phyloP scores from a whole-genome alignment of 139 green algal genomes.

The Dunaliella sp. region DNA sequence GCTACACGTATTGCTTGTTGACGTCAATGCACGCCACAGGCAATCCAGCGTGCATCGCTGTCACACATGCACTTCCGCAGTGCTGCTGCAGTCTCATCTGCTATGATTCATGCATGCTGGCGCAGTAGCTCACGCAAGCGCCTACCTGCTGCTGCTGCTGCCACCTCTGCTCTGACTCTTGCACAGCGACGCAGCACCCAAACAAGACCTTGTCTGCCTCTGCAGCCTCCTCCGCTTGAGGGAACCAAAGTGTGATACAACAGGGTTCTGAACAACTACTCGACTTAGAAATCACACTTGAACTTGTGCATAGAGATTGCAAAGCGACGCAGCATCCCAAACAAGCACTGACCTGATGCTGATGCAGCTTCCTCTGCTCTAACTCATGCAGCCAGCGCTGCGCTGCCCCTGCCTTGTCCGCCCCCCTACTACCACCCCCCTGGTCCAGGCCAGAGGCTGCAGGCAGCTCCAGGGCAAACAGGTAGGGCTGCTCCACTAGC shows the following conservation, averaged over 20 bases:
- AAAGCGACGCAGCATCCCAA: neutral
- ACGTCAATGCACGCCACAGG: neutral
- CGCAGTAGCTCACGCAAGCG: neutral
- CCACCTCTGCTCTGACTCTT: neutral
- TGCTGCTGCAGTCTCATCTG: neutral
- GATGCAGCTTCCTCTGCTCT: neutral
- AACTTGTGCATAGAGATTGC: neutral
- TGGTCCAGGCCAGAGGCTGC: neutral
- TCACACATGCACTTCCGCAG: neutral
- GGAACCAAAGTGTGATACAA: neutral
- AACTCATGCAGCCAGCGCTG: neutral
- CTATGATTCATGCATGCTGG: neutral
- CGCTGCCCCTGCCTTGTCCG: too few relatives aligned
- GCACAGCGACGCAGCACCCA: neutral
- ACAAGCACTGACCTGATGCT: neutral
- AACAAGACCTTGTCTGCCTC: neutral
- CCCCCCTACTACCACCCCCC: neutral
- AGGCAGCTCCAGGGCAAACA: slow-evolving; percentile 30
- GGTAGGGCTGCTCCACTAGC: slow-evolving; percentile 38
- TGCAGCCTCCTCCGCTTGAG: neutral
- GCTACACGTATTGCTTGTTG: neutral
- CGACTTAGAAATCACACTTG: neutral
- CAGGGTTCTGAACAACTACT: too few relatives aligned
- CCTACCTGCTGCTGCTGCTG: neutral
- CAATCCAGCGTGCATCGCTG: neutral